These are phyloP conservation scores for Leucogyrophana mollusca DNA, from an alignment of 768 basidiomycete genomes.

Conservation along the genomic window DNA sequence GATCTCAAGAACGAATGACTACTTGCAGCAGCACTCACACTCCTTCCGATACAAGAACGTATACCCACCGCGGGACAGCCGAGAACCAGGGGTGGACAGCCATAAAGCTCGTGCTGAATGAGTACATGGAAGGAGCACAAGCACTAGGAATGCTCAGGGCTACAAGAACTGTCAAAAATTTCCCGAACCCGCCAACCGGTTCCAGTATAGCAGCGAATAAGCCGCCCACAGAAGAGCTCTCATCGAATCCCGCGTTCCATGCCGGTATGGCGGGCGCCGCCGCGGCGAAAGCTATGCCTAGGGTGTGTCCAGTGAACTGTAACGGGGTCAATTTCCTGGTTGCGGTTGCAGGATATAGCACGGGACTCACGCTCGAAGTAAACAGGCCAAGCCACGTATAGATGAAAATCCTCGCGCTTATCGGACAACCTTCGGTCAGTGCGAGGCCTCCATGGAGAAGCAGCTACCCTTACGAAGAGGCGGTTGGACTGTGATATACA, in stretches of 20 bases:
- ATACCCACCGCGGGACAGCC: constrained; percentile 46
- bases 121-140: constrained; percentile 60
- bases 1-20: constrained; percentile 39
- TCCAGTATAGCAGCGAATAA: constrained; percentile 37
- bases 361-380: constrained; percentile 35
- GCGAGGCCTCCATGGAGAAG: neutral
- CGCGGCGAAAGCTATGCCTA: constrained; percentile 47
- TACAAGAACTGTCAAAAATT: constrained; percentile 47
- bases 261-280: constrained; percentile 35
- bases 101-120: constrained; percentile 47
- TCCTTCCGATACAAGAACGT: constrained; percentile 42
- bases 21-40: constrained; percentile 39
- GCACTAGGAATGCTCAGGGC: constrained; percentile 55
- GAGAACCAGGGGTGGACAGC: constrained; percentile 30
- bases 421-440: too few relatives aligned
- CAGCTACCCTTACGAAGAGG: constrained; percentile 51
- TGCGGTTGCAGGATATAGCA: neutral
- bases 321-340: constrained; percentile 22
- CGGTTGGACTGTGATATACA: constrained; percentile 49
- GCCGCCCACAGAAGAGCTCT: constrained; percentile 44
- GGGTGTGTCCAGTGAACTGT: constrained; percentile 39
- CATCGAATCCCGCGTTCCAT: constrained; percentile 40
- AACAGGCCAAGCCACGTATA: constrained; percentile 49
- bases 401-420: constrained; percentile 37
- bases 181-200: constrained; percentile 43